Evolutionary conservation across 768 basidiomycete genomes (phyloP), one percentile per base, ranked within the genome.

Genomic region (Phlebiopsis flavidoalba): DNA sequence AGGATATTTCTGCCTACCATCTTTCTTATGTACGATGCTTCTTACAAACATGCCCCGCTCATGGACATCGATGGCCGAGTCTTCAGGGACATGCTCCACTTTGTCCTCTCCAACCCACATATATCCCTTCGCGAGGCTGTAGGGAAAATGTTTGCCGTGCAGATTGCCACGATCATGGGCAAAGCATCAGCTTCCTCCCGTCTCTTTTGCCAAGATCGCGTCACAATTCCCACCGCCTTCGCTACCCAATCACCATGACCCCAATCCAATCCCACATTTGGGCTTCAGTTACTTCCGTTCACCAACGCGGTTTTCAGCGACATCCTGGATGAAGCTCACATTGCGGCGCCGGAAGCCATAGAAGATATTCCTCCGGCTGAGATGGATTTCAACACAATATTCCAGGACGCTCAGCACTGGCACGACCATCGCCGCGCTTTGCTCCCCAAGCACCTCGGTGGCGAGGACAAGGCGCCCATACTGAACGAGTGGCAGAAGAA

Each of bases 341-440:
- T 74, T 22, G 59, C 65, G 3, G 65, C 63, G 24, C 62, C 67
- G 3, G 65, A 60, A 7, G 60, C 53, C 12, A 63, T 62, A 5
- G 60, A 62, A 14, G 37, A 47, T 1, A 51, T 24, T 2, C 12
- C 58, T 19, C 19, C 59, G 0, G 48, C 60, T 1, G 72, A 70
- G 51, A 71, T 80, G 50, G 74, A 78, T 50, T 80, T 82, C 64
- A 74, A 73, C 10, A 72, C 72, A 8, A 64, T 74, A 8, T 84
- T 83, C 69, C 66, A 71, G 5, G 87, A 88, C 63, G 77, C 75
- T 0, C 74, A 70, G 17, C 86, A 87, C 65, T 87, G 87, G 87
- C 87, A 88, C 64, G 82, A 78, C 57, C 69, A 73, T 56, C 69
- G 70, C 46, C 79, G 71, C 35, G 57, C 80, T 0, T 74, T 87